Base-by-base conservation (phyloP, 768 basidiomycete genomes). In the Boletus tomentosulus region DNA sequence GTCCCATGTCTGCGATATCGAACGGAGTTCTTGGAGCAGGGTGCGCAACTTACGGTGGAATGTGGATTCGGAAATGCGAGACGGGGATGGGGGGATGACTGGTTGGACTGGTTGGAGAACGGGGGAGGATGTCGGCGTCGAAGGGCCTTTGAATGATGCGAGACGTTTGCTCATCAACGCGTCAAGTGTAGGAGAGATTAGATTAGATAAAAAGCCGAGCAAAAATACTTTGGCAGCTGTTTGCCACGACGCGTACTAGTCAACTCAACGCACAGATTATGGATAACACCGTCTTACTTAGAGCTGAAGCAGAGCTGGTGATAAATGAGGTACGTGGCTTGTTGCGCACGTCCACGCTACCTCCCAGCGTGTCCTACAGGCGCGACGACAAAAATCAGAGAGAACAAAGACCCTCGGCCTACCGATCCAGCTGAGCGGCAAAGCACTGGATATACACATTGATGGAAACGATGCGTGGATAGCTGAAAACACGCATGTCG, bases 401-500 rank as follows among this genome's bases (percentile, higher is more conserved):
- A 77, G 78, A 46, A 85, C 78, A 35, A 89, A 88, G 61, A 70
- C 78, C 3, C 71, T 90, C 22, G 96, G 96, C 2, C 76, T 82
- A 24, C 94, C 96, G 3, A 86, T 98, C 53, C 75, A 84, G 50
- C 78, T 97, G 34, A 63, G 76, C 7, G 87, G 87, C 28, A 92
- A 87, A 63, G 84, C 92, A 4, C 71, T 98, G 35, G 82, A 78
- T 24, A 74, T 97, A 6, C 72, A 83, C 25, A 70, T 97, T 43
- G 73, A 77, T 34, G 86, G 78, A 5, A 77, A 81, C 37, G 70
- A 80, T 22, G 92, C 83, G 0, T 98, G 91, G 90, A 85, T 92
- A 43, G 94, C 89, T 24, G 95, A 94, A 67, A 95, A 87, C 63
- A 87, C 90, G 0, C 82, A 84, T 51, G 77, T 86, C 6, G 79